These are phyloP conservation scores for Hymenoscyphus repandus DNA, from an alignment of 2,329 filamentous ascomycete genomes.

Conservation along the genomic window DNA sequence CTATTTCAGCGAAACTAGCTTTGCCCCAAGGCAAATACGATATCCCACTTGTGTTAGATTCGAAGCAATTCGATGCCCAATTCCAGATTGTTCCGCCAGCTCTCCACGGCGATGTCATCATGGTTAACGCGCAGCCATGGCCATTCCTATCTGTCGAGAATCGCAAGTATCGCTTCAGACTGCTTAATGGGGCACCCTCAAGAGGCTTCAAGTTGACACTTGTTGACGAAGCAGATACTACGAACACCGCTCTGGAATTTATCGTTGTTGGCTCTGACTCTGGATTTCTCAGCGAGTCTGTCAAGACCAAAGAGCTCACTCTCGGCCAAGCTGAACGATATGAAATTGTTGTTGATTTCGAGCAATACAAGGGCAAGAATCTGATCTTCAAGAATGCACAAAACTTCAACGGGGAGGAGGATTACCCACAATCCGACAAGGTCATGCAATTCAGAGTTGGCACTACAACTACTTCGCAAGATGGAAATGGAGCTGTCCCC, in stretches of 20 bases:
- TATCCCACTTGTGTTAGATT: conserved; percentile 43
- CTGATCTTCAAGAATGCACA: conserved; percentile 39
- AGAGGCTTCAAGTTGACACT: conserved; percentile 20
- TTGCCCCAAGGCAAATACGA: conserved; percentile 49
- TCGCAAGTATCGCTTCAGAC: conserved; percentile 50
- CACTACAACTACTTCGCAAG: conserved; percentile 4
- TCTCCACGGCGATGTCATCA: conserved; percentile 52
- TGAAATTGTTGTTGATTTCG: conserved; percentile 53
- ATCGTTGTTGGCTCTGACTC: conserved; percentile 49
- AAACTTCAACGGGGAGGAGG: conserved; percentile 16
- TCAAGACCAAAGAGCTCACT: conserved; percentile 37
- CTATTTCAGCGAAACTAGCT: conserved; percentile 39
- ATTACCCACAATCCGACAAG: conserved; percentile 46
- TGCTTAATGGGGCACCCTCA: conserved; percentile 6
- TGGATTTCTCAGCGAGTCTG: conserved; percentile 44
- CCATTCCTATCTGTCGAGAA: conserved; percentile 53
- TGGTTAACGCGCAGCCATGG: conserved; percentile 56
- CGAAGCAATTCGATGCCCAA: conserved; percentile 47
- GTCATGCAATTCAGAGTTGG: conserved; percentile 42
- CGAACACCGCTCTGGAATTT: conserved; percentile 33
- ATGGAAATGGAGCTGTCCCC: conserved; percentile 33
- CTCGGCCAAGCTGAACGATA: conserved; percentile 53
- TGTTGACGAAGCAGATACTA: conserved; percentile 15
- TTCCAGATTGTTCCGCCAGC: conserved; percentile 45
- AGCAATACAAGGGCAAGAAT: conserved; percentile 42